phyloP scores from a whole-genome alignment of 768 basidiomycete genomes.

The Leccinum obscurum region DNA sequence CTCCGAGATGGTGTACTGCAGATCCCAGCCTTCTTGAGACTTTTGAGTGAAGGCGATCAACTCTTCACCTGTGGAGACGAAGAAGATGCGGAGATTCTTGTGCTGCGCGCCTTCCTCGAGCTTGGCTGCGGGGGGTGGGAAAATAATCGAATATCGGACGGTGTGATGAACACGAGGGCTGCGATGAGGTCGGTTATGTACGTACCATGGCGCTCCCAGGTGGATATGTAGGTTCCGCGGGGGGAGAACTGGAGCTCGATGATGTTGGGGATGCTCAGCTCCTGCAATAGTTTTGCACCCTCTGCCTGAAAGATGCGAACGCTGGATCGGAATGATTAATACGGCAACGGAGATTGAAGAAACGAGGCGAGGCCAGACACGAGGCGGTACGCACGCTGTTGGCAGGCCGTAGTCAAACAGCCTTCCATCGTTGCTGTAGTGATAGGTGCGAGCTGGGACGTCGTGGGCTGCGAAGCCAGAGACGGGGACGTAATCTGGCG shows the following conservation, averaged over 20 bases:
- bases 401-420: constrained; percentile 84
- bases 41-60: no score
- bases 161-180: no score
- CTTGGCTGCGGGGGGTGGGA: no score
- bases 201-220: constrained; percentile 70
- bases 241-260: constrained; percentile 92
- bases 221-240: constrained; percentile 48
- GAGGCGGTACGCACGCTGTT: constrained; percentile 53
- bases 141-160: no score
- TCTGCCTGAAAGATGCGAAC: constrained; percentile 78
- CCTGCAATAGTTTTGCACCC: constrained; percentile 68
- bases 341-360: constrained; percentile 13
- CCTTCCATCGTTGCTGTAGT: constrained; percentile 86
- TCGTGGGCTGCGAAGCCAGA: constrained; percentile 67
- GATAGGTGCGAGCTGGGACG: constrained; percentile 68
- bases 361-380: constrained; percentile 10
- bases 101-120: no score
- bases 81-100: no score
- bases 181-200: background rate
- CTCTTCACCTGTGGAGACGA: no score
- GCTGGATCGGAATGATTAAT: constrained; percentile 36
- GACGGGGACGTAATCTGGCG: constrained; percentile 70
- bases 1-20: no score
- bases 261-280: constrained; percentile 72
- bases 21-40: no score